A percentile compares a stretch with the other conserved stretches of the same genome.
phyloP scores from a whole-genome alignment of 345 rosid species.

The Brassica rapa region DNA sequence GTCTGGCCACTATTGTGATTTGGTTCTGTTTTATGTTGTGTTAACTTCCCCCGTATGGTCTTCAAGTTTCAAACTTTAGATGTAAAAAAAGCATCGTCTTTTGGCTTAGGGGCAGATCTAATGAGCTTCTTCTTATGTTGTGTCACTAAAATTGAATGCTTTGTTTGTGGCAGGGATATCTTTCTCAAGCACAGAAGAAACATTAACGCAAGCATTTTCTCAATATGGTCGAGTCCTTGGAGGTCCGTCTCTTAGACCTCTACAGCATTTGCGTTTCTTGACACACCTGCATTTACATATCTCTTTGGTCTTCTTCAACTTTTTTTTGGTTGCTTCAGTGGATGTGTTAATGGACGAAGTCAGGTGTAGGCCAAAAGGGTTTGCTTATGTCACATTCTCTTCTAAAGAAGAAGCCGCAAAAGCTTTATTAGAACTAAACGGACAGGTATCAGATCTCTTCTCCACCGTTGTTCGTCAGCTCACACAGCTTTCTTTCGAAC shows the following conservation, averaged over 20 bases:
- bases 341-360: slow-evolving; percentile 47
- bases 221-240: slow-evolving; percentile 54
- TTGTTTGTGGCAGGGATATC: slow-evolving; percentile 45
- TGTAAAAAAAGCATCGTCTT: background rate
- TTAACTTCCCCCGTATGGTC: background rate
- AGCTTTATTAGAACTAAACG: slow-evolving; percentile 60
- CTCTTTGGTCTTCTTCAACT: background rate
- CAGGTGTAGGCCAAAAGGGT: slow-evolving; percentile 54
- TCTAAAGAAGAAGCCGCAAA: slow-evolving; percentile 47
- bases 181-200: slow-evolving; percentile 52
- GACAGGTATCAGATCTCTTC: slow-evolving; percentile 45
- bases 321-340: slow-evolving; percentile 43
- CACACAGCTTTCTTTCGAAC: background rate
- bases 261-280: background rate
- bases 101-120: background rate
- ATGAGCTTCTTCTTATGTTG: background rate
- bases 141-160: slow-evolving; percentile 1
- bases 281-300: background rate
- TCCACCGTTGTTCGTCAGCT: background rate
- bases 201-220: slow-evolving; percentile 55
- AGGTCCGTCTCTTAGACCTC: slow-evolving; percentile 42
- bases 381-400: slow-evolving; percentile 58
- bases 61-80: slow-evolving; percentile 13
- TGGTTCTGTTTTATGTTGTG: background rate
- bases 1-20: background rate